Evolutionary conservation across 768 basidiomycete genomes (phyloP).

Genomic region (Suillus lakei): DNA sequence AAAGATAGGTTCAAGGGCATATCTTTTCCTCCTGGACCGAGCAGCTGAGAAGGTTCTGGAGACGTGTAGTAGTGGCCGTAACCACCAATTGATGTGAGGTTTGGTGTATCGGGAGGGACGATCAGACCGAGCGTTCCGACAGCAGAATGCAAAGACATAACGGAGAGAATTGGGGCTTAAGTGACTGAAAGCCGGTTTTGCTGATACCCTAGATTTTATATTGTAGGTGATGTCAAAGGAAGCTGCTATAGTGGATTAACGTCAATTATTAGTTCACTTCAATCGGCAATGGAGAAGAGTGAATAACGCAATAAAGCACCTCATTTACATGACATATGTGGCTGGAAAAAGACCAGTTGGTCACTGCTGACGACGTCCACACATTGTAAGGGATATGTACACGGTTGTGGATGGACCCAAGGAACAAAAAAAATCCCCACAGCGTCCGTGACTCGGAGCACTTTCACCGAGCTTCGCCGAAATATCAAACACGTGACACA

Average conservation of each 20-base stretch:
- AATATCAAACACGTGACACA: background rate
- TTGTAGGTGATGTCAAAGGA: background rate
- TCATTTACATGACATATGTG: background rate
- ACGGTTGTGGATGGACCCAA: background rate
- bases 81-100: background rate
- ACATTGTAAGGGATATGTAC: background rate
- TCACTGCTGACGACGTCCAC: background rate
- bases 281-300: background rate
- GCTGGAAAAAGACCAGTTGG: background rate
- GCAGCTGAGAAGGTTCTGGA: background rate
- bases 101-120: background rate
- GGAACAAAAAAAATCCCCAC: background rate
- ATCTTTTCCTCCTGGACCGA: background rate
- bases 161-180: background rate
- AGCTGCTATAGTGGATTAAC: background rate
- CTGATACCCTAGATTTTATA: background rate
- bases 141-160: background rate
- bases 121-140: background rate
- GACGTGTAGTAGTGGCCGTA: slow-evolving; percentile 8
- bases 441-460: background rate
- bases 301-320: slow-evolving; percentile 8
- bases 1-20: background rate
- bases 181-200: background rate
- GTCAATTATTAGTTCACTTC: background rate
- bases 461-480: too few relatives aligned